Evolutionary conservation across 345 rosid genomes (phyloP).

Genomic region (Erysimum cheiranthoides): DNA sequence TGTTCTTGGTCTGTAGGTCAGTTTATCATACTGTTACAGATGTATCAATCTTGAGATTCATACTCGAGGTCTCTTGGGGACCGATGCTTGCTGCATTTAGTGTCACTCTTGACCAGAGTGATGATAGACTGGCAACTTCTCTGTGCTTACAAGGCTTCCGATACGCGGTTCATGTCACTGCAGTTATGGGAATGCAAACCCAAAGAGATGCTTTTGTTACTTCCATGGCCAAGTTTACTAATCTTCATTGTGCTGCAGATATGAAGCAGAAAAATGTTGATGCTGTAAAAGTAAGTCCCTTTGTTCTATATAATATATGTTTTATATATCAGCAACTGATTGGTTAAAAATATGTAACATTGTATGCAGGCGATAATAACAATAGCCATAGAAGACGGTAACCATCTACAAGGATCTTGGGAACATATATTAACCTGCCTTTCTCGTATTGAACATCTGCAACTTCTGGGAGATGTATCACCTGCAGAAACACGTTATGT

Average conservation of each 20-base stretch:
- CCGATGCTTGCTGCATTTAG: constrained; percentile 99
- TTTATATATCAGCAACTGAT: constrained; percentile 1
- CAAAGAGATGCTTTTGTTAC: constrained; percentile 99
- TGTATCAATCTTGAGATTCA: constrained; percentile 85
- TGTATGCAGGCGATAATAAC: constrained; percentile 81
- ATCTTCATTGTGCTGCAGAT: constrained; percentile 96
- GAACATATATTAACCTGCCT: constrained; percentile 95
- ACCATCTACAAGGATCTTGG: constrained; percentile 95
- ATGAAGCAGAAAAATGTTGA: constrained; percentile 98
- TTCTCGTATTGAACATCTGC: constrained; percentile 95
- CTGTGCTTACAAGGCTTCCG: constrained; percentile 90
- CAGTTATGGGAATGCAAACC: constrained; percentile 97
- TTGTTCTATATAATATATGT: neutral
- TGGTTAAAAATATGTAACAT: neutral
- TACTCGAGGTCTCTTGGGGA: constrained; percentile 98
- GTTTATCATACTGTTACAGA: constrained; percentile 78
- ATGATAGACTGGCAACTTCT: constrained; percentile 88
- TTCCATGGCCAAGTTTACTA: constrained; percentile 93
- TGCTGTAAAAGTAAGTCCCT: constrained; percentile 80
- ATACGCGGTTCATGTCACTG: constrained; percentile 85
- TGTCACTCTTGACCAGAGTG: constrained; percentile 91
- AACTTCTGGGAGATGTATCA: constrained; percentile 91
- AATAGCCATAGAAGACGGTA: constrained; percentile 94
- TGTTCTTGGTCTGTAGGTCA: constrained; percentile 58
- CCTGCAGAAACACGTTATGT: constrained; percentile 73